Base-by-base conservation (phyloP, 169 alveolate species). In the Cryptosporidium sp. region DNA sequence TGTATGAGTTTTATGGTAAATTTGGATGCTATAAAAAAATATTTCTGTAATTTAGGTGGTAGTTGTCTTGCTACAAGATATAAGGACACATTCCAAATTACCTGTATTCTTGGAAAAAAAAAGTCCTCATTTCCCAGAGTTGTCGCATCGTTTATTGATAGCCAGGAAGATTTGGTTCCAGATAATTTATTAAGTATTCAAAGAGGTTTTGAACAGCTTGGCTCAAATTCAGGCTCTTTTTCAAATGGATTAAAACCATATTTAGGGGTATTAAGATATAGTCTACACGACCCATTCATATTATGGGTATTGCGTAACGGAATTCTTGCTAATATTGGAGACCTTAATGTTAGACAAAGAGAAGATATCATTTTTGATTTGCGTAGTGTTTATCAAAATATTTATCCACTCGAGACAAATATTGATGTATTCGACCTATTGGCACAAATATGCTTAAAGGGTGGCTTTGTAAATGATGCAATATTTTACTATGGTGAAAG, bases 1-100 rank as follows among this genome's bases (percentile, higher is more conserved):
- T 93, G 95, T 73, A 85, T 94, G 55, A 93, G 96, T 18, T 94
- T 94, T 86, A 94, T 94, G 97, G 94, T 93, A 10, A 94, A 94
- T 67, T 93, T 94, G 69, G 93, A 94, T 70, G 96, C 97, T 18
- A 93, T 94, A 12, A 84, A 94, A 65, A 86, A 86, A 41, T 94
- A 91, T 89, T 94, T 94, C 59, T 71, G 91, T 45, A 71, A 93
- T 37, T 48, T 92, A 59, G 97, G 97, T 21, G 96, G 97, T 10
- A 86, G 91, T 51, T 94, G 92, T 74, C 75, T 92, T 58, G 93
- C 94, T 16, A 94, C 97, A 9, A 94, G 93, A 18, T 94, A 93
- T 51, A 91, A 94, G n/a, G 97, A 94, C 55, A 93, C 94, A 41
- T 94, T 94, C 67, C 97, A 94, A 75, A 91, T 94, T 39, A 93